Conservation (phyloP, 495 filamentous ascomycete species). For the Neurospora tetrasperma region DNA sequence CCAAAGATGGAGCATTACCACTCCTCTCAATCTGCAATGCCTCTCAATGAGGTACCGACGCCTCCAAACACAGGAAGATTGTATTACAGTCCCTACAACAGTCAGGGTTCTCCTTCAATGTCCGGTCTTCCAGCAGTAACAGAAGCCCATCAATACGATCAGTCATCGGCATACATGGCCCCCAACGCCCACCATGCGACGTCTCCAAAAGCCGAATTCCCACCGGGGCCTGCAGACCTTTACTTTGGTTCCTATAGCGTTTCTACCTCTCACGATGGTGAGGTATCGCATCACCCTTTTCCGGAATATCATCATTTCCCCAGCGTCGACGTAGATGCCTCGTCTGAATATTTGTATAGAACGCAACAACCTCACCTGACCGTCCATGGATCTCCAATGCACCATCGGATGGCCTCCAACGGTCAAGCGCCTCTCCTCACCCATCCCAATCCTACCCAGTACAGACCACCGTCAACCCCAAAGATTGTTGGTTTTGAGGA, state of each 20-base stretch:
- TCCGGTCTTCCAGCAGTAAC: slow-evolving; percentile 20
- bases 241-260: slow-evolving; percentile 25
- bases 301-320: slow-evolving; percentile 13
- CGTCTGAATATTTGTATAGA: slow-evolving; percentile 3
- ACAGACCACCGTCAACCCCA: slow-evolving; percentile 9
- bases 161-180: slow-evolving; percentile 18
- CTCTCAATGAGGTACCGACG: slow-evolving; percentile 30
- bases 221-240: slow-evolving; percentile 18
- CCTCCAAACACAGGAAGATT: slow-evolving; percentile 34
- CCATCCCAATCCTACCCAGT: slow-evolving; percentile 18
- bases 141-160: slow-evolving; percentile 20
- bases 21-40: slow-evolving; percentile 16
- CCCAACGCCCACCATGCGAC: slow-evolving; percentile 21
- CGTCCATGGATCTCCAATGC: slow-evolving; percentile 11
- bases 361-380: slow-evolving; percentile 8
- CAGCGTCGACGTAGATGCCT: slow-evolving; percentile 9
- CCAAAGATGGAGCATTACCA: slow-evolving; percentile 28
- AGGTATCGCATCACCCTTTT: slow-evolving; percentile 19
- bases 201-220: slow-evolving; percentile 22
- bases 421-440: slow-evolving; percentile 11
- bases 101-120: slow-evolving; percentile 29
- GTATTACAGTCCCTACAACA: slow-evolving; percentile 29
- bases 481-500: slow-evolving; percentile 21
- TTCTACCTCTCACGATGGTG: slow-evolving; percentile 15
- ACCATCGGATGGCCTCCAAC: slow-evolving; percentile 18